Conservation (phyloP, 768 basidiomycete species). For the Auriscalpium orientale region DNA sequence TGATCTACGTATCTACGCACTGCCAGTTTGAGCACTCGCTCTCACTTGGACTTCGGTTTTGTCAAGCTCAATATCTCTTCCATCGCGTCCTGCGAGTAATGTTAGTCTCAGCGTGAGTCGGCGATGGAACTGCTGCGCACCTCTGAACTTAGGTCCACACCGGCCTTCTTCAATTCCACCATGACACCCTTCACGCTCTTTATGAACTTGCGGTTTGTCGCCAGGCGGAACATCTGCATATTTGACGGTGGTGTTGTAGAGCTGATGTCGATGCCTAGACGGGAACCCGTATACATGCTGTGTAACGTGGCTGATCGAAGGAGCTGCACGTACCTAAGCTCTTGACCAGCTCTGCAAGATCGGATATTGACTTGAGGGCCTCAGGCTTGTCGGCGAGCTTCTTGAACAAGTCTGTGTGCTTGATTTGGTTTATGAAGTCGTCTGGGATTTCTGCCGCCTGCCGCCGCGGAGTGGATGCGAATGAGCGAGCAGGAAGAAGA, state of each 20-base stretch:
- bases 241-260: conserved; percentile 38
- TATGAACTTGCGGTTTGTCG: conserved; percentile 45
- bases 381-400: conserved; percentile 44
- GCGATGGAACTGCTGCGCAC: conserved; percentile 28
- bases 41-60: background rate
- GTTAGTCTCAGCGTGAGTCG: background rate
- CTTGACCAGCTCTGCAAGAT: conserved; percentile 38
- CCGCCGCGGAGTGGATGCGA: conserved; percentile 24
- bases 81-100: conserved; percentile 36
- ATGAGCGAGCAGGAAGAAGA: background rate
- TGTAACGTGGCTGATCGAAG: background rate
- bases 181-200: conserved; percentile 37
- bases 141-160: conserved; percentile 49
- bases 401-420: conserved; percentile 36
- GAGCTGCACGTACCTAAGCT: conserved; percentile 33
- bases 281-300: background rate
- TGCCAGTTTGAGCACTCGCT: too few relatives aligned
- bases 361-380: conserved; percentile 39
- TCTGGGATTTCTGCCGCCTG: conserved; percentile 26
- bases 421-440: conserved; percentile 34
- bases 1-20: background rate
- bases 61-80: conserved; percentile 29
- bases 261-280: conserved; percentile 41
- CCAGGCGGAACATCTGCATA: conserved; percentile 47
- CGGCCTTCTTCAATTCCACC: conserved; percentile 49